Evolutionary conservation across 1,139 yeast species (phyloP).

Genomic region (Lodderomyces elongisporus): DNA sequence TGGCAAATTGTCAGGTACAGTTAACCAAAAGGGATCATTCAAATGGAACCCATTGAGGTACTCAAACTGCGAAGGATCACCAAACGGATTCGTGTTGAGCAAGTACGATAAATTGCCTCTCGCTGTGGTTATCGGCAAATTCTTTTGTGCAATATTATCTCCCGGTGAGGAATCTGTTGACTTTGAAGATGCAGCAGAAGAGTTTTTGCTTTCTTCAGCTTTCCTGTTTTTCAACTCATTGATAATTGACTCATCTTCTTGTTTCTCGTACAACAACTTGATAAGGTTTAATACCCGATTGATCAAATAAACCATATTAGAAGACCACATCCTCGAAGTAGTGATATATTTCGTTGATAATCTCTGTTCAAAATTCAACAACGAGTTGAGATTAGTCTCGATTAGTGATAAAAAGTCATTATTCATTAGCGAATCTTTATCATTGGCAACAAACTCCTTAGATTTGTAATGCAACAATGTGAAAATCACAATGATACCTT

Average conservation of each 20-base stretch:
- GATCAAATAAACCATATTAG: slow-evolving; percentile 30
- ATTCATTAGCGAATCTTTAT: slow-evolving; percentile 14
- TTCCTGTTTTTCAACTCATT: slow-evolving; percentile 5
- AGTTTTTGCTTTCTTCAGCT: not conserved
- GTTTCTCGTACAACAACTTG: slow-evolving; percentile 23
- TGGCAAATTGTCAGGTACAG: slow-evolving; percentile 39
- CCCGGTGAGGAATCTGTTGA: slow-evolving; percentile 3
- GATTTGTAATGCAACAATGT: slow-evolving; percentile 43
- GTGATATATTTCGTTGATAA: slow-evolving; percentile 16
- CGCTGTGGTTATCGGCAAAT: slow-evolving; percentile 11
- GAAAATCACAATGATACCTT: slow-evolving; percentile 48
- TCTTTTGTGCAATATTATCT: slow-evolving; percentile 2
- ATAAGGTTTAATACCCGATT: slow-evolving; percentile 31
- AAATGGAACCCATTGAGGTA: slow-evolving; percentile 22
- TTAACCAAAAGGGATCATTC: slow-evolving; percentile 42
- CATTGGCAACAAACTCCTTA: slow-evolving; percentile 27
- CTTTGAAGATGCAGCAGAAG: slow-evolving; percentile 1
- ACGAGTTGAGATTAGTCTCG: slow-evolving; percentile 20
- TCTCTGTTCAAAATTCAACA: slow-evolving; percentile 25
- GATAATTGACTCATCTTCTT: slow-evolving; percentile 10
- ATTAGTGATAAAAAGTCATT: slow-evolving; percentile 22
- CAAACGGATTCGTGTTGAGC: slow-evolving; percentile 11
- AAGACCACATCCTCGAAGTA: slow-evolving; percentile 32
- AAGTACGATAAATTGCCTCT: slow-evolving; percentile 10
- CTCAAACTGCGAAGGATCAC: slow-evolving; percentile 12